These are phyloP conservation scores for Puccinia hordei DNA, from an alignment of 1,284 basidiomycete genomes.

Conservation along the genomic window DNA sequence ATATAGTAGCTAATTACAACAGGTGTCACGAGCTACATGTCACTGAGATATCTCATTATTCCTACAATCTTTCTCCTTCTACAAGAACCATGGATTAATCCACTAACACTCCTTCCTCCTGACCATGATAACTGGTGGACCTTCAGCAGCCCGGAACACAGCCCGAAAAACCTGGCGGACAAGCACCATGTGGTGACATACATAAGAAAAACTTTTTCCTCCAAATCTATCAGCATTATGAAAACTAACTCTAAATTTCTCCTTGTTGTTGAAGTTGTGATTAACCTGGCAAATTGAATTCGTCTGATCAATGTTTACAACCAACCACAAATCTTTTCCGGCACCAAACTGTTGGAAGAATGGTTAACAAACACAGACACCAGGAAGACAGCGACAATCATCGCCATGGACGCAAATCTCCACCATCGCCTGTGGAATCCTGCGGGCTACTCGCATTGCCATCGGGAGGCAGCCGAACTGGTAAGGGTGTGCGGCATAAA, in stretches of 20 bases:
- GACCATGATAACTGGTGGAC: background rate
- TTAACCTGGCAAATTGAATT: background rate
- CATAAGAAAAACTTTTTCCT: background rate
- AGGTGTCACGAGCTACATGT: too few species aligned
- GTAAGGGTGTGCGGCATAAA: background rate
- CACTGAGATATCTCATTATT: too few species aligned
- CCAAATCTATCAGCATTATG: background rate
- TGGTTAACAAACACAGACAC: background rate
- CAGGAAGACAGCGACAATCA: background rate
- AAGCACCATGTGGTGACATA: background rate
- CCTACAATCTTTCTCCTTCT: background rate
- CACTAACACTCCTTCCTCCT: background rate
- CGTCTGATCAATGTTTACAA: background rate
- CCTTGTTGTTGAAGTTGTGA: background rate
- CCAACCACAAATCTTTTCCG: background rate
- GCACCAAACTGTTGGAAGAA: background rate
- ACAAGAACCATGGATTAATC: slow-evolving; percentile 1
- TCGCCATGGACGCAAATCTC: background rate
- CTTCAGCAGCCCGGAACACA: background rate
- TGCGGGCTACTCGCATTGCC: background rate
- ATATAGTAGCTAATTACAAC: too few species aligned
- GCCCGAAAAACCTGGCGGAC: background rate
- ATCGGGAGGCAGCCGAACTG: background rate
- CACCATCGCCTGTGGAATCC: slow-evolving; percentile 6
- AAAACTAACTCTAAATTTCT: background rate